Evolutionary conservation across 1,139 yeast genomes (phyloP).

Genomic region (Protomyces gravidus): DNA sequence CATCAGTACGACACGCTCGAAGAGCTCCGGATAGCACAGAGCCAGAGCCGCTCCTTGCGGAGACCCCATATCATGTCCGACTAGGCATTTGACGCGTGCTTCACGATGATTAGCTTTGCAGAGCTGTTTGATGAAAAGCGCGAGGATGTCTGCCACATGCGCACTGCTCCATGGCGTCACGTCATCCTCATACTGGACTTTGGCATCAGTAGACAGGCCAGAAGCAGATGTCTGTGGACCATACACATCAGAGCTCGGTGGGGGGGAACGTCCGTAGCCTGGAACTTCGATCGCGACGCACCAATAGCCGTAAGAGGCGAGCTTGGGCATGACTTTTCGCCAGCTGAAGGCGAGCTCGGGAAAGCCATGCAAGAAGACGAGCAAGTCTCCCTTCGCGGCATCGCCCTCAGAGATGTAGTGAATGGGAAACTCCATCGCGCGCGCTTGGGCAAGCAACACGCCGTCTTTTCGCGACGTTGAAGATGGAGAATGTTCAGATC

Average conservation of each 20-base stretch:
- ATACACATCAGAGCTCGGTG: not conserved
- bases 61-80: constrained; percentile 25
- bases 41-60: constrained; percentile 9
- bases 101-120: not conserved
- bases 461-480: too few relatives aligned
- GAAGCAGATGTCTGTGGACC: not conserved
- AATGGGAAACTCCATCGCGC: not conserved
- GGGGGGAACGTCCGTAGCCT: constrained; percentile 14
- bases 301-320: constrained; percentile 14
- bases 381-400: not conserved
- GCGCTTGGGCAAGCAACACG: too few relatives aligned
- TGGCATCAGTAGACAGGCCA: not conserved
- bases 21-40: constrained; percentile 15
- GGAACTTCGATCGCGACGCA: constrained; percentile 17
- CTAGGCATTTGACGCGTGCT: not conserved
- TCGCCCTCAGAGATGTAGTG: not conserved
- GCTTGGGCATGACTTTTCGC: constrained; percentile 18
- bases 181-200: not conserved
- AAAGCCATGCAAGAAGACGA: constrained; percentile 22
- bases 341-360: constrained; percentile 23
- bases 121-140: not conserved
- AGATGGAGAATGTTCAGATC: too few relatives aligned
- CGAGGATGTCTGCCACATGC: not conserved
- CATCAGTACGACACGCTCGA: constrained; percentile 10
- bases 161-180: not conserved